These are phyloP conservation scores for Eimeria necatrix DNA, from an alignment of 169 alveolate genomes.

Conservation along the genomic window DNA sequence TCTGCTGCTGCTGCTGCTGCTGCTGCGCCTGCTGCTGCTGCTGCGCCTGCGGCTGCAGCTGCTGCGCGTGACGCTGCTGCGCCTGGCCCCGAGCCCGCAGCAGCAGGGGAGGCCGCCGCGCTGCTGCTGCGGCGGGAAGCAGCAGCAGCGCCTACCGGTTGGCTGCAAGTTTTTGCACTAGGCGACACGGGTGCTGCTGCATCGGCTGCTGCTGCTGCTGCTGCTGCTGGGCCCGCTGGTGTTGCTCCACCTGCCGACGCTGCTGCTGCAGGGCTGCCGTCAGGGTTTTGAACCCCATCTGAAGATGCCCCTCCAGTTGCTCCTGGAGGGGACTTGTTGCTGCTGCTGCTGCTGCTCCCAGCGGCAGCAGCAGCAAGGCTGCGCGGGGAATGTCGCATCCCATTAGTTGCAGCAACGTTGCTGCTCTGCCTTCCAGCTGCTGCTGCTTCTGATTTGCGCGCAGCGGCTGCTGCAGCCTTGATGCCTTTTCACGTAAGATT, in stretches of 20 bases:
- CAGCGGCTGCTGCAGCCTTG: conserved; percentile 30
- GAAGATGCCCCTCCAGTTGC: conserved; percentile 30
- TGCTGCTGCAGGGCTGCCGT: conserved; percentile 40
- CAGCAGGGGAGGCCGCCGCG: conserved; percentile 46
- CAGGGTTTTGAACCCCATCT: neutral
- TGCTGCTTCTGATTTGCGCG: neutral
- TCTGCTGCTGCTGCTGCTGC: conserved; percentile 42
- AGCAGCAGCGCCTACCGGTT: neutral
- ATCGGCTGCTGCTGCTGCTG: conserved; percentile 15
- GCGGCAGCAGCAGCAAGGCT: conserved; percentile 56
- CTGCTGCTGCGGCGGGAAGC: conserved; percentile 25
- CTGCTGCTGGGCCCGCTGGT: conserved; percentile 8
- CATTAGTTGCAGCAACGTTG: conserved; percentile 59
- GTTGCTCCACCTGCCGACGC: neutral
- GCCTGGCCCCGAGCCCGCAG: neutral
- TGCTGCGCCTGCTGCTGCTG: conserved; percentile 22
- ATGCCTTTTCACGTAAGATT: neutral
- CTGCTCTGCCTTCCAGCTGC: conserved; percentile 51
- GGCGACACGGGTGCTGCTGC: neutral
- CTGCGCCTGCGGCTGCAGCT: conserved; percentile 16
- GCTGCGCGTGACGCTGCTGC: neutral
- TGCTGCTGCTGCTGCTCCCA: conserved; percentile 67
- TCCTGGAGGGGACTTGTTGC: conserved; percentile 22
- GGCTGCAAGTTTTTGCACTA: neutral
- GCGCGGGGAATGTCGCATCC: conserved; percentile 58